phyloP scores from a whole-genome alignment of 2,329 filamentous ascomycete species.

The Stagonosporopsis cucurbitacearum region DNA sequence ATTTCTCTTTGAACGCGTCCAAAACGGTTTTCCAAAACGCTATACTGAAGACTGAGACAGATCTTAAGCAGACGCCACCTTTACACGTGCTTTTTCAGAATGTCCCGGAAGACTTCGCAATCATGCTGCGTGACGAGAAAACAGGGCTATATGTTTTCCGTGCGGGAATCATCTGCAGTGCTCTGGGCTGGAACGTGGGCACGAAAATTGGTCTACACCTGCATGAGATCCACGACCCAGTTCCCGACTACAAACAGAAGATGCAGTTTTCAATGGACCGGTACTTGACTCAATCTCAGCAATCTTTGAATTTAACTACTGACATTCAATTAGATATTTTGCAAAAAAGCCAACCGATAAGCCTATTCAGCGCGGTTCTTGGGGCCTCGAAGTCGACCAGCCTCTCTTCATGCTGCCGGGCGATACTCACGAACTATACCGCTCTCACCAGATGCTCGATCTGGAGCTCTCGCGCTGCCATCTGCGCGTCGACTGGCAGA shows the following conservation, averaged over 20 bases:
- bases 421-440: conserved; percentile 67
- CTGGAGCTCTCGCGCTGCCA: conserved; percentile 67
- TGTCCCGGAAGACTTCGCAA: conserved; percentile 82
- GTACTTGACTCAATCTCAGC: conserved; percentile 46
- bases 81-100: conserved; percentile 76
- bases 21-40: conserved; percentile 69
- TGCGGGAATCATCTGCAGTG: conserved; percentile 78
- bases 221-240: conserved; percentile 72
- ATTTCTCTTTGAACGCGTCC: conserved; percentile 67
- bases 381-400: conserved; percentile 78
- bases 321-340: conserved; percentile 67
- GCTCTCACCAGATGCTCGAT: conserved; percentile 63
- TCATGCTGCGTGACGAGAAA: conserved; percentile 73
- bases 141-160: conserved; percentile 77
- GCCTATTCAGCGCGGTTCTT: conserved; percentile 83
- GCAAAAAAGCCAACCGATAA: conserved; percentile 75
- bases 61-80: conserved; percentile 68
- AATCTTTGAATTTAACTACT: neutral
- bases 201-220: conserved; percentile 76
- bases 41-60: conserved; percentile 68
- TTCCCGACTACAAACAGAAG: conserved; percentile 86
- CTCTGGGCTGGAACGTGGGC: conserved; percentile 78
- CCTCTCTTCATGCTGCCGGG: conserved; percentile 78
- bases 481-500: conserved; percentile 88
- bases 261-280: conserved; percentile 88